Evolutionary conservation across 345 rosid species (phyloP), one percentile per base, ranked within the genome.

Genomic region (Euphorbia pulcherrima): DNA sequence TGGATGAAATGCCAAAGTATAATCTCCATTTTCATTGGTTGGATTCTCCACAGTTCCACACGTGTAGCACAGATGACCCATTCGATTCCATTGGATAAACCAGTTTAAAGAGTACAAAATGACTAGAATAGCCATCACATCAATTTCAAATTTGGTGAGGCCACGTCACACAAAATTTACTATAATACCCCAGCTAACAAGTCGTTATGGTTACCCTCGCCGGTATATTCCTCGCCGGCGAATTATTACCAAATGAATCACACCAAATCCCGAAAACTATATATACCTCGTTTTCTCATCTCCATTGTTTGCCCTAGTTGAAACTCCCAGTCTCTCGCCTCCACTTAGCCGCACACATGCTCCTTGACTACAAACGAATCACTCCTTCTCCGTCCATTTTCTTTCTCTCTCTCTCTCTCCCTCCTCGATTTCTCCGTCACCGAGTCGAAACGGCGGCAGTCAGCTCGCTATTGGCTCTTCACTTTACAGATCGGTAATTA

Each of bases 211-310:
- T 35, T 10, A 23, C 28, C 52, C 61, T 18, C 24, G 17, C 60
- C 71, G 72, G 71, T 79, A 81, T 65, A 81, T 76, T 44, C 75
- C 80, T 75, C 67, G 53, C 72, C 48, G 59, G 14, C 28, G 50
- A 33, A 29, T 4, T 1, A 17, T 30, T 47, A 27, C 58, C 23
- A 70, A 50, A 12, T 26, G n/a, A 51, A 57, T 51, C 54, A 37
- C 53, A 51, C 74, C 62, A 62, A 40, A 51, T 70, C 74, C 74
- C 74, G 74, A 70, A 70, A 70, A 62, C 74, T 70, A 70, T 70
- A 70, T 62, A 70, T 70, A 62, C 54, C 37, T 62, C 74, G 21
- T 65, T 62, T 70, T 70, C 62, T 70, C 59, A 2, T 20, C 47
- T 46, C 14, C 59, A 28, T 13, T 29, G 39, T 41, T 48, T 57